Percentiles rank a stretch among this genome's conserved stretches.
phyloP scores from a whole-genome alignment of 2,329 filamentous ascomycete species.

The Onygenales sp. region DNA sequence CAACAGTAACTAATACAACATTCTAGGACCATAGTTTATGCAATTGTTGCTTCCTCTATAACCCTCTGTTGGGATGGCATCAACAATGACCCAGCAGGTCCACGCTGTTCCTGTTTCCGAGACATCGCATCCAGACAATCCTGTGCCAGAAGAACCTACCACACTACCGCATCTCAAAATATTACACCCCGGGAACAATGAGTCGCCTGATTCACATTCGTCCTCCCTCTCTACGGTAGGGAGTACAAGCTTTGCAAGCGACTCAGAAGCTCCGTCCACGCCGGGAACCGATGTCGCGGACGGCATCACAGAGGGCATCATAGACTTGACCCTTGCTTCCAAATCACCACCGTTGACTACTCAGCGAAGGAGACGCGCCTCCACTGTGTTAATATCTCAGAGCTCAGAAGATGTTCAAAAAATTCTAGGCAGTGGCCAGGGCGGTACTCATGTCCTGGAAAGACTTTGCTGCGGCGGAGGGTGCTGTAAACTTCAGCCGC shows the following conservation, averaged over 20 bases:
- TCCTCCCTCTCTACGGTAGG: conserved; percentile 22
- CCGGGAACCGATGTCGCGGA: conserved; percentile 33
- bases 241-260: conserved; percentile 20
- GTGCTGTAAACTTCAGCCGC: conserved; percentile 51
- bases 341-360: conserved; percentile 12
- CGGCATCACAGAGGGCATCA: conserved; percentile 15
- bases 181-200: conserved; percentile 23
- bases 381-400: conserved; percentile 45
- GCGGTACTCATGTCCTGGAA: conserved; percentile 50
- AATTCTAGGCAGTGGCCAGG: conserved; percentile 45
- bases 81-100: conserved; percentile 14
- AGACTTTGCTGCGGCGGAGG: conserved; percentile 57
- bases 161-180: conserved; percentile 27
- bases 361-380: conserved; percentile 29
- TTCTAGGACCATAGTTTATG: background rate
- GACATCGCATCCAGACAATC: conserved; percentile 39
- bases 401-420: conserved; percentile 50
- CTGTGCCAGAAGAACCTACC: conserved; percentile 39
- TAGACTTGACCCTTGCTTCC: conserved; percentile 14
- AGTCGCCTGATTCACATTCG: conserved; percentile 18
- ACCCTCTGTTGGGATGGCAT: conserved; percentile 13
- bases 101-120: conserved; percentile 26
- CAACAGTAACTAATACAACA: background rate
- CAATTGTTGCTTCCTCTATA: background rate
- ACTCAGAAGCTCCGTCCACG: conserved; percentile 30